Percentiles rank a stretch among this genome's conserved stretches.
These are phyloP conservation scores for Starmerella riodocensis DNA, from an alignment of 805 yeast species.

Conservation along the genomic window DNA sequence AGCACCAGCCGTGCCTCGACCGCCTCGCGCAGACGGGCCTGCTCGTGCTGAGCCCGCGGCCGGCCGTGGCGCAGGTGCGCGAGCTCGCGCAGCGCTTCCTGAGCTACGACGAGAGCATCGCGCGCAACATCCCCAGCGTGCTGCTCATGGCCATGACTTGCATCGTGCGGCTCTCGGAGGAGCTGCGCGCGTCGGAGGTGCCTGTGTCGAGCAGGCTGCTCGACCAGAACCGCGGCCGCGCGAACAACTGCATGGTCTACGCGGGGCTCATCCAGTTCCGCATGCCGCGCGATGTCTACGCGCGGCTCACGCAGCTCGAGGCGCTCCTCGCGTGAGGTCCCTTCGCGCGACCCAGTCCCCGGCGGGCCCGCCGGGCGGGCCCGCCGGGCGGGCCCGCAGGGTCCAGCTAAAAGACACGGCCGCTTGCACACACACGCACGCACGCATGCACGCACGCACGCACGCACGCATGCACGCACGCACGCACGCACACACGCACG, in stretches of 20 bases:
- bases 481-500: too few relatives aligned
- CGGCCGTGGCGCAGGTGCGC: conserved; percentile 44
- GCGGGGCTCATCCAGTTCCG: conserved; percentile 91
- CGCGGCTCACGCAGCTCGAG: conserved; percentile 20
- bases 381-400: too few relatives aligned
- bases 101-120: conserved; percentile 51
- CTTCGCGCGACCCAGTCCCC: too few relatives aligned
- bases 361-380: too few relatives aligned
- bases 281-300: conserved; percentile 49
- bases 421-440: too few relatives aligned
- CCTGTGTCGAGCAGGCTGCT: conserved; percentile 19
- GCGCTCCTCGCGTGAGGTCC: conserved; percentile 7
- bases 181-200: conserved; percentile 22
- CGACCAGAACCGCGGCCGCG: conserved; percentile 25
- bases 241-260: conserved; percentile 81
- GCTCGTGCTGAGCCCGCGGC: conserved; percentile 42
- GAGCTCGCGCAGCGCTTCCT: conserved; percentile 55
- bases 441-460: too few relatives aligned
- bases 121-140: conserved; percentile 67
- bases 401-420: too few relatives aligned
- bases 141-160: conserved; percentile 72
- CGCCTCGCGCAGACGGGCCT: conserved; percentile 48
- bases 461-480: too few relatives aligned
- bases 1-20: conserved; percentile 47
- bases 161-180: conserved; percentile 40